phyloP scores from a whole-genome alignment of 768 basidiomycete species.

The Baorangia bicolor region DNA sequence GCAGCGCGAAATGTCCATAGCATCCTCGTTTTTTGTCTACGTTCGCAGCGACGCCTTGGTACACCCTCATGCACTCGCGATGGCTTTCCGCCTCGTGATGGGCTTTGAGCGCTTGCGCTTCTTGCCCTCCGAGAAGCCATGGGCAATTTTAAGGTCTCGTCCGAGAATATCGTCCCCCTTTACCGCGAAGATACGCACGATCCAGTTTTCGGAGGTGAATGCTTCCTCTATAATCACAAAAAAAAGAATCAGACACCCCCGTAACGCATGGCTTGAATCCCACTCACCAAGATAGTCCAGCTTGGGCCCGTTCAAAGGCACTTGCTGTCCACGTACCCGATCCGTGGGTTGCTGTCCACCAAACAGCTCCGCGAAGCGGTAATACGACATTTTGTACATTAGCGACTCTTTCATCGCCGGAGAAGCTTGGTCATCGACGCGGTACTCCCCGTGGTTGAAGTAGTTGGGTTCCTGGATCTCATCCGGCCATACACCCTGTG shows the following conservation, averaged over 20 bases:
- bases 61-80: slow-evolving; percentile 18
- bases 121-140: slow-evolving; percentile 83
- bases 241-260: slow-evolving; percentile 2
- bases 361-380: slow-evolving; percentile 89
- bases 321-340: slow-evolving; percentile 82
- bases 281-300: slow-evolving; percentile 84
- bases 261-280: neutral
- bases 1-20: neutral
- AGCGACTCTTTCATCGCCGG: slow-evolving; percentile 90
- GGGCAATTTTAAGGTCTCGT: slow-evolving; percentile 84
- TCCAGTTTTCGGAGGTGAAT: slow-evolving; percentile 99
- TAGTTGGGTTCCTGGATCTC: slow-evolving; percentile 95
- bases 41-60: neutral
- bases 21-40: neutral
- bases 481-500: slow-evolving; percentile 97
- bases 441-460: slow-evolving; percentile 95
- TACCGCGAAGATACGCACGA: slow-evolving; percentile 94
- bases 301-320: slow-evolving; percentile 76
- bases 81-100: slow-evolving; percentile 52
- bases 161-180: slow-evolving; percentile 92
- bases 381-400: slow-evolving; percentile 99
- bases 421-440: slow-evolving; percentile 82
- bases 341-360: slow-evolving; percentile 74
- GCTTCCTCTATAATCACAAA: slow-evolving; percentile 70
- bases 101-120: slow-evolving; percentile 85